These are phyloP conservation scores for Rhizophora apiculata DNA, from an alignment of 345 rosid genomes.

Conservation along the genomic window DNA sequence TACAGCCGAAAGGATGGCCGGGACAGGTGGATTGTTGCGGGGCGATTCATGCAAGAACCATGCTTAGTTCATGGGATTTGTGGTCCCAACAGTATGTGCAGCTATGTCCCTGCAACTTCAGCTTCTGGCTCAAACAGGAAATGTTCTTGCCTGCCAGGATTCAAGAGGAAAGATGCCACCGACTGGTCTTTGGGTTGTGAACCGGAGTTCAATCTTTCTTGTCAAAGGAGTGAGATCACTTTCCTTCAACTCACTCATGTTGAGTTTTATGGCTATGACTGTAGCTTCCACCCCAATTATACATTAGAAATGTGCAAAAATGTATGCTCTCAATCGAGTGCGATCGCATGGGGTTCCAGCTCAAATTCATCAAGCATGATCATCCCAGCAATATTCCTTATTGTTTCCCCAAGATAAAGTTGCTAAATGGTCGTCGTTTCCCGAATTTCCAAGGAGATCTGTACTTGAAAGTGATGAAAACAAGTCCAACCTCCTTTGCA, in stretches of 20 bases:
- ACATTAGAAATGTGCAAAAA: constrained; percentile 19
- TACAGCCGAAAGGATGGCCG: constrained; percentile 17
- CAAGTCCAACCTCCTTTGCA: background rate
- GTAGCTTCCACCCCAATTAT: background rate
- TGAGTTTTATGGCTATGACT: constrained; percentile 36
- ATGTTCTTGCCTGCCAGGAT: constrained; percentile 37
- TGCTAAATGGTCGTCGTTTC: constrained; percentile 24
- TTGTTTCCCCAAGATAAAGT: constrained; percentile 21
- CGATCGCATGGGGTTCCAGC: constrained; percentile 27
- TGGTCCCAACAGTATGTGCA: constrained; percentile 33
- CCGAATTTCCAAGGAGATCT: constrained; percentile 3
- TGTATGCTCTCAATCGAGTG: constrained; percentile 21
- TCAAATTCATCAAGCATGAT: background rate
- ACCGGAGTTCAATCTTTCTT: constrained; percentile 16
- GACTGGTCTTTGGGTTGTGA: constrained; percentile 36
- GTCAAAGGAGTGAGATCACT: constrained; percentile 1
- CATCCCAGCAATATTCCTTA: background rate
- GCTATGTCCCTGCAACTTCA: background rate
- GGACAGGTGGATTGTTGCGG: constrained; percentile 23
- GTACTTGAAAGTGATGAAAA: constrained; percentile 25
- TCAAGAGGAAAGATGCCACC: constrained; percentile 11
- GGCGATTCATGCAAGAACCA: constrained; percentile 22
- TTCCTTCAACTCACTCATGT: constrained; percentile 17
- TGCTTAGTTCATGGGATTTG: constrained; percentile 35
- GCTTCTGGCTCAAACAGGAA: constrained; percentile 7